Conservation (phyloP, 2,329 filamentous ascomycete species). For the Verticillium zaregamsianum region DNA sequence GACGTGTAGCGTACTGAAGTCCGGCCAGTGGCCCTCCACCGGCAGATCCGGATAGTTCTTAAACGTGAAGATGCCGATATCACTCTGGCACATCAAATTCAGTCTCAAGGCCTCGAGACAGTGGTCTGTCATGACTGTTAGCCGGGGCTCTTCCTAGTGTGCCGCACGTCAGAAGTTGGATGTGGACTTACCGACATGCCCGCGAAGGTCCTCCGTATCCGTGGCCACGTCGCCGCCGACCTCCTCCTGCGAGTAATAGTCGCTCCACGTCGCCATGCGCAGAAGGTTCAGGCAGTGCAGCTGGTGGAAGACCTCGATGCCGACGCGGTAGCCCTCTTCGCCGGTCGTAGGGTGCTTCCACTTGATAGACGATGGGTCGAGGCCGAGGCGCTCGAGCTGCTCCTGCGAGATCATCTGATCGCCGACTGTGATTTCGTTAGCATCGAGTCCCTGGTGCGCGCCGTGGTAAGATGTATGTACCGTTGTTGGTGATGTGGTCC, state of each 20-base stretch:
- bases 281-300: conserved; percentile 46
- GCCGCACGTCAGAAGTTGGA: background rate
- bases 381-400: conserved; percentile 48
- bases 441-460: background rate
- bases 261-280: conserved; percentile 43
- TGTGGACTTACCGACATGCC: conserved; percentile 32
- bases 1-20: conserved; percentile 48
- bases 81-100: conserved; percentile 51
- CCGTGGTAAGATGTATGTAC: conserved; percentile 15
- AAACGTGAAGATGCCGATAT: conserved; percentile 52
- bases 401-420: conserved; percentile 55
- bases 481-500: conserved; percentile 47
- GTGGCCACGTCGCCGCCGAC: conserved; percentile 44
- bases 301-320: conserved; percentile 54
- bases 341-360: conserved; percentile 53
- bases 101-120: conserved; percentile 50
- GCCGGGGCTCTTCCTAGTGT: background rate
- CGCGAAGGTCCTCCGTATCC: conserved; percentile 34
- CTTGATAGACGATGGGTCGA: conserved; percentile 49
- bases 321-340: conserved; percentile 54
- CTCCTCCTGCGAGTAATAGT: conserved; percentile 38
- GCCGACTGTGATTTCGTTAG: conserved; percentile 37
- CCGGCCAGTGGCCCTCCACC: conserved; percentile 46
- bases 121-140: conserved; percentile 32
- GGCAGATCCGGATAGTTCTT: conserved; percentile 40